These are phyloP conservation scores for Ophiostoma novo-ulmi DNA, from an alignment of 2,329 filamentous ascomycete genomes.

Conservation along the genomic window DNA sequence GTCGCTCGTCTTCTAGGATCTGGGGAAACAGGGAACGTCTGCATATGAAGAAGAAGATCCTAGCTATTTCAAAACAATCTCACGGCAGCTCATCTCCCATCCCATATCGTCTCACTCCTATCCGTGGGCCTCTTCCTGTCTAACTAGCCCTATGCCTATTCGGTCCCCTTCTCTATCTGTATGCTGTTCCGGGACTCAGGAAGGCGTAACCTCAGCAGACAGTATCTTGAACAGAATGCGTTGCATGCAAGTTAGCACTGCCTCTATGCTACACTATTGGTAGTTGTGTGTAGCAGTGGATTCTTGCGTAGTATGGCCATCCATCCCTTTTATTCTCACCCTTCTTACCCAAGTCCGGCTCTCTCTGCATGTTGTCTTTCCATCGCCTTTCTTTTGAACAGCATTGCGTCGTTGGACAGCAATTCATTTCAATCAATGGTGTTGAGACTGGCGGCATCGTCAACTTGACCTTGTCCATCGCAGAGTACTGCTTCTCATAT, in stretches of 20 bases:
- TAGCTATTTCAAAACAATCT: neutral
- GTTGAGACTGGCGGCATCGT: too few species aligned
- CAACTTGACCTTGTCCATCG: too few species aligned
- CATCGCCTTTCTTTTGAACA: neutral
- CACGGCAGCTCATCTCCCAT: neutral
- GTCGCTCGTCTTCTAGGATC: neutral
- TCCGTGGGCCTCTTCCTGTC: too few species aligned
- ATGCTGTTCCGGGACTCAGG: neutral
- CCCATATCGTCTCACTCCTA: neutral
- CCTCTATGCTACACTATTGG: neutral
- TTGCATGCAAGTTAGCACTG: neutral
- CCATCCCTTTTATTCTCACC: neutral
- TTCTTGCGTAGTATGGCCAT: neutral
- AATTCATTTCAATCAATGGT: too few species aligned
- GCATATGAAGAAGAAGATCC: neutral
- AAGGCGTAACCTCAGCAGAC: neutral
- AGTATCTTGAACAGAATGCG: too few species aligned
- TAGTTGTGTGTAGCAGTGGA: neutral
- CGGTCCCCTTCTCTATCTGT: neutral
- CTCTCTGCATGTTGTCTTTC: neutral
- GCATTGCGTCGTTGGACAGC: too few species aligned
- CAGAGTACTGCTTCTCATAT: too few species aligned
- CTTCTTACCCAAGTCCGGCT: neutral
- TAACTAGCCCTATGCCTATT: neutral
- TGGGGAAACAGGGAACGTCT: neutral